Evolutionary conservation across 1,284 basidiomycete species (phyloP).

Genomic region (Ustilago sp.): DNA sequence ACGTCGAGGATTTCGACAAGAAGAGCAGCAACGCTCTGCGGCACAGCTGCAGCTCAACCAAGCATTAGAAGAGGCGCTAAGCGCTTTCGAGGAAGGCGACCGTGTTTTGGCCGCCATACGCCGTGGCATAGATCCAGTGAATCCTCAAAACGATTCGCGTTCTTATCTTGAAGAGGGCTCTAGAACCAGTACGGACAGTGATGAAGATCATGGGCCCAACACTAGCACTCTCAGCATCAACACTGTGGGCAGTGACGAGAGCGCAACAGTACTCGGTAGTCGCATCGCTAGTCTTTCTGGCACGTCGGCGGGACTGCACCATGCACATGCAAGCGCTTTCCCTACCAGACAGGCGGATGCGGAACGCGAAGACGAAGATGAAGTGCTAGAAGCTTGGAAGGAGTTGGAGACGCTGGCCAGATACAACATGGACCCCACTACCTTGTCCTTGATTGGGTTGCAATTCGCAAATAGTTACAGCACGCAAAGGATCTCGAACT

Average conservation of each 20-base stretch:
- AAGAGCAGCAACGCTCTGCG: constrained; percentile 22
- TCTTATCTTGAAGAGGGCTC: constrained; percentile 9
- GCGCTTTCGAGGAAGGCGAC: constrained; percentile 32
- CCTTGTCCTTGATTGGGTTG: constrained; percentile 53
- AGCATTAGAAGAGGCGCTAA: constrained; percentile 48
- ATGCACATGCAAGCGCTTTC: not conserved
- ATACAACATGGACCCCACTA: constrained; percentile 61
- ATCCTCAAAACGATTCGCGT: not conserved
- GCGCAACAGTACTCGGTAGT: constrained; percentile 46
- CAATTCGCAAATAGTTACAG: constrained; percentile 37
- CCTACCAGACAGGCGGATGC: constrained; percentile 3
- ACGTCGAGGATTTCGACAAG: constrained; percentile 15
- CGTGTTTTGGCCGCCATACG: constrained; percentile 39
- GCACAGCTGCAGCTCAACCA: constrained; percentile 49
- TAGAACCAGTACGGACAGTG: constrained; percentile 34
- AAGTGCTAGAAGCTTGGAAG: constrained; percentile 35
- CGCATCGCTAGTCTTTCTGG: constrained; percentile 36
- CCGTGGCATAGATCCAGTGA: constrained; percentile 3
- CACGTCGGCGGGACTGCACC: constrained; percentile 28
- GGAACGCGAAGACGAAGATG: constrained; percentile 38
- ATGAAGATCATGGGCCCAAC: constrained; percentile 43
- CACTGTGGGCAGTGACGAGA: constrained; percentile 50
- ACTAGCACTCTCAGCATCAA: constrained; percentile 51
- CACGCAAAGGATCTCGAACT: constrained; percentile 4
- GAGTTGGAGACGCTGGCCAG: constrained; percentile 42